Conservation (phyloP, 2,329 filamentous ascomycete species). For the Colletotrichum liriopes region DNA sequence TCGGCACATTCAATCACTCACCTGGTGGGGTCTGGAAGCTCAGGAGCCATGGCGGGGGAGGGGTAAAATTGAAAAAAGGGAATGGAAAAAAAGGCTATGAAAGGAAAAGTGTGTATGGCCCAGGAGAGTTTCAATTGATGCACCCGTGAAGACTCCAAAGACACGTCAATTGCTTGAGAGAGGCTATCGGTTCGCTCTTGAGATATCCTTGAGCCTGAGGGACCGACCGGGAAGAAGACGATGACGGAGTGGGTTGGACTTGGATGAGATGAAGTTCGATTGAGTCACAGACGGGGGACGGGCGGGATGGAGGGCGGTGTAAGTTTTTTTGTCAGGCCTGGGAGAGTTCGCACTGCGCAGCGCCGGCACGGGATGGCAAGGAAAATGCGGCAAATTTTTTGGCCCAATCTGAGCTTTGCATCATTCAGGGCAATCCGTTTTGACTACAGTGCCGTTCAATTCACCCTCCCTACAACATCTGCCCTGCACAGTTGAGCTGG, state of each 20-base stretch:
- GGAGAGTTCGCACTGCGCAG: neutral
- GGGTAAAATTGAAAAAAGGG: neutral
- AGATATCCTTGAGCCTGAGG: neutral
- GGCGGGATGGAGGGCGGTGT: constrained; percentile 16
- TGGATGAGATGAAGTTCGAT: constrained; percentile 4
- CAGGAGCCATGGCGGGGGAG: constrained; percentile 32
- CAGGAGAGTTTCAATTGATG: neutral
- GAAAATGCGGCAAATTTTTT: neutral
- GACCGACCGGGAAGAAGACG: neutral
- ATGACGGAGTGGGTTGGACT: constrained; percentile 1
- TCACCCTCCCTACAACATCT: neutral
- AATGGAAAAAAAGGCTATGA: neutral
- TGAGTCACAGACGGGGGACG: constrained; percentile 8
- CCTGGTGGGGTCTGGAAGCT: constrained; percentile 33
- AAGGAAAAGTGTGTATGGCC: neutral
- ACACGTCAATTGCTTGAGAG: neutral
- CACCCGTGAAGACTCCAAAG: neutral
- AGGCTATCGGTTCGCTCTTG: neutral
- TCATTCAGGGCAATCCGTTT: neutral
- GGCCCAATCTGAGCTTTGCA: neutral
- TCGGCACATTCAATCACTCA: constrained; percentile 3
- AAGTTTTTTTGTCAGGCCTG: constrained; percentile 6
- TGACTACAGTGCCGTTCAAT: neutral
- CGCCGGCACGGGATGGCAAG: neutral
- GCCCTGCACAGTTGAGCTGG: neutral